Evolutionary conservation across 768 basidiomycete species (phyloP), one percentile per base, ranked within the genome.

Genomic region (Pleurotus platypus): DNA sequence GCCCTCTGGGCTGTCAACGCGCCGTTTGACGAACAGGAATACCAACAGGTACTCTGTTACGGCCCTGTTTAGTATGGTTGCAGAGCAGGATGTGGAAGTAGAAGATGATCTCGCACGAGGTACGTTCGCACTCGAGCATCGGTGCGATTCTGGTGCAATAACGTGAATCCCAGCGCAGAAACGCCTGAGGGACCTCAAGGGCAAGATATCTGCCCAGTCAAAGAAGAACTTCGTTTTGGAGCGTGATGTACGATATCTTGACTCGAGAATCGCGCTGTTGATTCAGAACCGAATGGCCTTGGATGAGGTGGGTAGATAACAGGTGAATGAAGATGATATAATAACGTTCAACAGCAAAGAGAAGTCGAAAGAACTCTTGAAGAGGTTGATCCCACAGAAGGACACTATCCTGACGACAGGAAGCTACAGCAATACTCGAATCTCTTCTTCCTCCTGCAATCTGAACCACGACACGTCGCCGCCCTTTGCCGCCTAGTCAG

Each of bases 201-300:
- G 89, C 24, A 91, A 94, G 68, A 99, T 99, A 59, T 98, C 97
- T 12, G 90, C 94, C 0, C 97, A 98, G 75, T 95, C 93, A 55
- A 99, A 99, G 82, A 98, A 98, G 85, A 99, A 99, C 76, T 99
- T 99, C 65, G 97, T 99, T 40, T 83, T 99, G 9, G 97, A 99
- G 71, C 89, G 97, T 46, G 97, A 99, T 71, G 97, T 99, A 35
- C 89, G 97, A 50, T 99, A 98, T 71, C 86, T 99, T 43, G 97
- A 99, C 77, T 92, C 92, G 38, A 84, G 97, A 55, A 99, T 99
- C 67, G 97, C 96, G 8, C 79, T 99, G 40, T 83, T 99, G 64
- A 99, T 99, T 66, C 95, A 98, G 75, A 98, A 99, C 70, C 85
- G 95, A 62, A 97, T 98, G 92, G 95, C 92, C 48, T 82, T 91